These are phyloP conservation scores for Oxytropis ochrocephala DNA, from an alignment of 306 rosid genomes.

Conservation along the genomic window DNA sequence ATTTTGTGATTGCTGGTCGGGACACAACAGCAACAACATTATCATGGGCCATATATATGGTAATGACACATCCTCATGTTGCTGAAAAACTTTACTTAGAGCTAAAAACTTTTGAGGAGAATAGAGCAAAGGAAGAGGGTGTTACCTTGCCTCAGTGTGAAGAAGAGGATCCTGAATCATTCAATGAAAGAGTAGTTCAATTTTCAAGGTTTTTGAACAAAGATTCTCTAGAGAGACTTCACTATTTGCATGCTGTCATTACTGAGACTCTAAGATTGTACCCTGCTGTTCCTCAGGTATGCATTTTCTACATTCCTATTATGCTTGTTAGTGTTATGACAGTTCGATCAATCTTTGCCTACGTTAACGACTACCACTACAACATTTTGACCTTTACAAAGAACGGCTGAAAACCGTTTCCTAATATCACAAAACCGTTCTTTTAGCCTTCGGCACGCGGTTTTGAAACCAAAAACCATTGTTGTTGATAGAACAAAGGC, in stretches of 20 bases:
- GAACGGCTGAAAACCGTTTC: too few species aligned
- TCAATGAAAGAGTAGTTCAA: slow-evolving; percentile 50
- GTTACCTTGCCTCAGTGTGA: slow-evolving; percentile 40
- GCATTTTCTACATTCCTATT: neutral
- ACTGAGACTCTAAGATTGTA: slow-evolving; percentile 86
- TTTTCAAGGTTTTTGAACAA: slow-evolving; percentile 55
- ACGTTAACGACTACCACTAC: too few species aligned
- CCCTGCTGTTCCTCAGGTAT: slow-evolving; percentile 98
- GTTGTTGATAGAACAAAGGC: too few species aligned
- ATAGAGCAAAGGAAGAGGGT: slow-evolving; percentile 50
- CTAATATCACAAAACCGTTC: too few species aligned
- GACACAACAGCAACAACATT: slow-evolving; percentile 94
- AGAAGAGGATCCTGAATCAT: slow-evolving; percentile 43
- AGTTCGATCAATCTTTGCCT: too few species aligned
- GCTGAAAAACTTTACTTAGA: slow-evolving; percentile 68
- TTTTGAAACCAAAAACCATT: too few species aligned
- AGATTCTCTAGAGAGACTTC: slow-evolving; percentile 59
- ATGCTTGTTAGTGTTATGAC: neutral
- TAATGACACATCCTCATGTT: slow-evolving; percentile 61
- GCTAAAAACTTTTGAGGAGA: slow-evolving; percentile 63
- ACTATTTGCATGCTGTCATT: slow-evolving; percentile 78
- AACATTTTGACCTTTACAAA: too few species aligned
- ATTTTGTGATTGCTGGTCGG: slow-evolving; percentile 95
- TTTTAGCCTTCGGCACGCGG: too few species aligned
- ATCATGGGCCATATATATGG: slow-evolving; percentile 90